phyloP scores from a whole-genome alignment of 192 early-diverging fungal species.

The Backusella luteola region DNA sequence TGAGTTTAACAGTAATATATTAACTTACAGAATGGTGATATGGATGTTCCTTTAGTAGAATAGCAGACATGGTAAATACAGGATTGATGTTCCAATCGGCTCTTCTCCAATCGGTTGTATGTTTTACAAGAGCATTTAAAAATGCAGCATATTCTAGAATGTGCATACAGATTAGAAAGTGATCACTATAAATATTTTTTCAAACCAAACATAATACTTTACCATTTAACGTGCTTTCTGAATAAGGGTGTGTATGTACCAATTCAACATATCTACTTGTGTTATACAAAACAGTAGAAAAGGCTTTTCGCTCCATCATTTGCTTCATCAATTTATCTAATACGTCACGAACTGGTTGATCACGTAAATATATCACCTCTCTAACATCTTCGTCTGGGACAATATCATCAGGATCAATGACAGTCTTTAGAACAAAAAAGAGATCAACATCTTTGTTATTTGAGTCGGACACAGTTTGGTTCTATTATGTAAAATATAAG shows the following conservation, averaged over 20 bases:
- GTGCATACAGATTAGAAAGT: not conserved
- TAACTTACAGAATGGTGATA: slow-evolving; percentile 40
- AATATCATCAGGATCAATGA: slow-evolving; percentile 48
- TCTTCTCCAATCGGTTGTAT: slow-evolving; percentile 35
- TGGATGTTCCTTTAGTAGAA: slow-evolving; percentile 47
- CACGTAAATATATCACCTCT: slow-evolving; percentile 43
- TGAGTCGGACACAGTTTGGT: slow-evolving; percentile 41
- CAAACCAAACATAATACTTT: not conserved
- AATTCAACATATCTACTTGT: slow-evolving; percentile 50
- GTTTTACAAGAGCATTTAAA: slow-evolving; percentile 28
- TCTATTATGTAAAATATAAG: not conserved
- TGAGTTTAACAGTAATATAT: not conserved
- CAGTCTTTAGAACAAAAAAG: slow-evolving; percentile 49
- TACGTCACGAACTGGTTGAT: slow-evolving; percentile 58
- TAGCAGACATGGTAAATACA: slow-evolving; percentile 48
- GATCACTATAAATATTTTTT: too few relatives aligned
- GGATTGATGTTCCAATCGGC: slow-evolving; percentile 51
- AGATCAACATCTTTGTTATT: slow-evolving; percentile 49
- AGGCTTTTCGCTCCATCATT: slow-evolving; percentile 43
- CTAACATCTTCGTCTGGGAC: slow-evolving; percentile 38
- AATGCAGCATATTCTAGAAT: slow-evolving; percentile 35
- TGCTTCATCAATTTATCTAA: slow-evolving; percentile 54
- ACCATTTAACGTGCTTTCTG: slow-evolving; percentile 43
- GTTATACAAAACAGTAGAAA: slow-evolving; percentile 54
- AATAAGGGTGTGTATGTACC: slow-evolving; percentile 48